phyloP scores from a whole-genome alignment of 768 basidiomycete genomes.

The Lyophyllum decastes region DNA sequence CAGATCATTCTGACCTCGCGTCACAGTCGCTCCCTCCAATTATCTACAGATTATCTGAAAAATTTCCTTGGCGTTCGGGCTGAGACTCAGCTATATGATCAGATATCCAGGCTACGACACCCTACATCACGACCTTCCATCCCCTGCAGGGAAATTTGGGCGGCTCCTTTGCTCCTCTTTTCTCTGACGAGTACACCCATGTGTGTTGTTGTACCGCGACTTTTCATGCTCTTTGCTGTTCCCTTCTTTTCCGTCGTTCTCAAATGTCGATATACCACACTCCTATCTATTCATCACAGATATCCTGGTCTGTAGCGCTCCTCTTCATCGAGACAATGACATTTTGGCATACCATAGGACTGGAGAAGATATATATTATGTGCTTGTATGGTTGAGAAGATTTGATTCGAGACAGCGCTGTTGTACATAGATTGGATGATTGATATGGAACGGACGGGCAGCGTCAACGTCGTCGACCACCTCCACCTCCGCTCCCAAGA shows the following conservation, averaged over 20 bases:
- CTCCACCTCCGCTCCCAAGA: constrained; percentile 63
- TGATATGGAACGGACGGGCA: neutral
- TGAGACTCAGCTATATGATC: constrained; percentile 15
- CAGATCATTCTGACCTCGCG: constrained; percentile 13
- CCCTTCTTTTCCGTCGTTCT: constrained; percentile 1
- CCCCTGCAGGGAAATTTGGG: constrained; percentile 6
- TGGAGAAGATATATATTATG: constrained; percentile 10
- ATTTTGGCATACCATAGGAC: constrained; percentile 13
- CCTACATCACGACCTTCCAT: constrained; percentile 12
- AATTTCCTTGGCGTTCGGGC: neutral
- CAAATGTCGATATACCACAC: constrained; percentile 21
- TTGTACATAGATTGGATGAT: constrained; percentile 15
- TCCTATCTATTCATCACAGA: constrained; percentile 14
- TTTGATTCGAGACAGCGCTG: constrained; percentile 8
- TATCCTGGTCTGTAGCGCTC: neutral
- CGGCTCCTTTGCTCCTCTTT: constrained; percentile 1
- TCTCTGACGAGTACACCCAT: constrained; percentile 7
- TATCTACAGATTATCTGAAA: constrained; percentile 78
- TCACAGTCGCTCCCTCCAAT: constrained; percentile 79
- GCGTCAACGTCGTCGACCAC: constrained; percentile 45
- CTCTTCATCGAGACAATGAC: constrained; percentile 6
- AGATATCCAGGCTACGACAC: constrained; percentile 20
- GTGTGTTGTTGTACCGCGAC: constrained; percentile 11
- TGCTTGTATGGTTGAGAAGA: constrained; percentile 15
- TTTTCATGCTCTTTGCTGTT: constrained; percentile 12